phyloP scores from a whole-genome alignment of 495 filamentous ascomycete genomes.

The Penicillium tannophilum region DNA sequence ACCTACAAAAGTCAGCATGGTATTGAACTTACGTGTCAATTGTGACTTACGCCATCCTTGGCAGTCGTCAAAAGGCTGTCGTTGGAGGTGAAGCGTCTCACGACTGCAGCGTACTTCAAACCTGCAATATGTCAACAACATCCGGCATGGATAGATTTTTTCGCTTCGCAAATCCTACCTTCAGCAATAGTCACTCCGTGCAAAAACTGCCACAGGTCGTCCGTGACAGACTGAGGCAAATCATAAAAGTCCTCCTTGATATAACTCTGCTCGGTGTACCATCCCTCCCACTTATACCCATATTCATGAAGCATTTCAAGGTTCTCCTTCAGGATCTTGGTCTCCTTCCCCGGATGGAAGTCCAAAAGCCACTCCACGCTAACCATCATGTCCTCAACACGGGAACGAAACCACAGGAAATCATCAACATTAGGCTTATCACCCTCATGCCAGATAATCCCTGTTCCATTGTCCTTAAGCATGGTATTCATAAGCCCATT shows the following conservation, averaged over 20 bases:
- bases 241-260: constrained; percentile 45
- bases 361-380: constrained; percentile 57
- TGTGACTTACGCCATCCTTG: constrained; percentile 35
- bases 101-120: constrained; percentile 45
- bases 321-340: constrained; percentile 40
- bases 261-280: constrained; percentile 41
- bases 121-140: constrained; percentile 1
- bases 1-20: constrained; percentile 26
- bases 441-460: constrained; percentile 45
- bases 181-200: constrained; percentile 55
- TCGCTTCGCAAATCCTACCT: constrained; percentile 24
- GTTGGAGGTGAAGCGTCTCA: constrained; percentile 43
- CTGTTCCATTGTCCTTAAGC: constrained; percentile 54
- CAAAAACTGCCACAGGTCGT: constrained; percentile 36
- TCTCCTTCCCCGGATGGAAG: constrained; percentile 41
- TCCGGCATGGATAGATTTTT: not conserved
- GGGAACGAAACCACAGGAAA: constrained; percentile 46
- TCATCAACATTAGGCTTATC: constrained; percentile 36
- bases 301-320: constrained; percentile 46
- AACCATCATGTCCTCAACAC: constrained; percentile 55
- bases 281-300: constrained; percentile 45
- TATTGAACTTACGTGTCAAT: no score
- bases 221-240: constrained; percentile 28
- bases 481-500: constrained; percentile 44
- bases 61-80: constrained; percentile 41